These are phyloP conservation scores for Alternaria triticimaculans DNA, from an alignment of 2,329 filamentous ascomycete species.

Conservation along the genomic window DNA sequence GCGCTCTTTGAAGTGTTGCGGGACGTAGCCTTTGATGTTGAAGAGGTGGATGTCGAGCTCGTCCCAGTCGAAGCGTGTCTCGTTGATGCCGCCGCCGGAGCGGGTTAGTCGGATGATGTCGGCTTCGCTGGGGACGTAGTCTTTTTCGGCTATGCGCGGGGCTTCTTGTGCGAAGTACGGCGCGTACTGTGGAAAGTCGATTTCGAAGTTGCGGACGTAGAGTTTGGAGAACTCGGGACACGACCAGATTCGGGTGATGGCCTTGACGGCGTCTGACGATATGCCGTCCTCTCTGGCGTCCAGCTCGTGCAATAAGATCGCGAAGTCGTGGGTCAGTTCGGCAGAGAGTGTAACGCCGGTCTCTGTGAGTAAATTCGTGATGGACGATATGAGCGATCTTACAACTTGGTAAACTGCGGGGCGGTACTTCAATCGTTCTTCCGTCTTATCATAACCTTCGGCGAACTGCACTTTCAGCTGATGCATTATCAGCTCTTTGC, in stretches of 20 bases:
- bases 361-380: conserved; percentile 45
- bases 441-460: conserved; percentile 41
- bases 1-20: conserved; percentile 41
- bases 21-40: conserved; percentile 43
- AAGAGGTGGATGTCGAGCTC: conserved; percentile 45
- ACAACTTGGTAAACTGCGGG: conserved; percentile 39
- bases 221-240: conserved; percentile 41
- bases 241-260: conserved; percentile 38
- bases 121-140: conserved; percentile 43
- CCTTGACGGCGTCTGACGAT: conserved; percentile 34
- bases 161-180: conserved; percentile 42
- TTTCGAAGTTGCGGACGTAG: conserved; percentile 45
- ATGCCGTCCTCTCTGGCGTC: conserved; percentile 37
- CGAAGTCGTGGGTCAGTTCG: conserved; percentile 38
- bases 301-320: conserved; percentile 43
- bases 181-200: conserved; percentile 46
- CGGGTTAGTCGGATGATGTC: conserved; percentile 45
- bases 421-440: conserved; percentile 38
- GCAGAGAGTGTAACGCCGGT: conserved; percentile 39
- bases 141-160: conserved; percentile 30
- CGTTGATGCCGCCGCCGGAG: conserved; percentile 39
- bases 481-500: conserved; percentile 46
- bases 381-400: conserved; percentile 42
- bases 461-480: conserved; percentile 46
- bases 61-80: conserved; percentile 46